Conservation (phyloP, 169 alveolate genomes). For the Eimeria mitis region DNA sequence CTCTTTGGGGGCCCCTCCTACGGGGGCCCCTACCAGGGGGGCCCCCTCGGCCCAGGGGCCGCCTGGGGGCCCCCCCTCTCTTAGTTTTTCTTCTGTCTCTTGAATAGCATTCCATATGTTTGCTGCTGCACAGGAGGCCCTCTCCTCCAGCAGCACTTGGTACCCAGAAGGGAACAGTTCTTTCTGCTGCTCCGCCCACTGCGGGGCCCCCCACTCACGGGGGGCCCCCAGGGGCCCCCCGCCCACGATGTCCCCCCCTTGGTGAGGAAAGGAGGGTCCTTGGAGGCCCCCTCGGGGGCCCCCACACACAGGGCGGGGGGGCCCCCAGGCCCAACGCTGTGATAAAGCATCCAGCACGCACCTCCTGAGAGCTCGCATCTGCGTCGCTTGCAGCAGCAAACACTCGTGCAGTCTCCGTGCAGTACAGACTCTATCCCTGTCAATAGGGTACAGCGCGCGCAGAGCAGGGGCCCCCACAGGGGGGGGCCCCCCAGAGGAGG, state of each 20-base stretch:
- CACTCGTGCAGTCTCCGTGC: constrained; percentile 62
- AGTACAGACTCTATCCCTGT: not conserved
- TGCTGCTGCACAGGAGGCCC: constrained; percentile 61
- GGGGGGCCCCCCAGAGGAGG: not conserved
- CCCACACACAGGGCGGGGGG: not conserved
- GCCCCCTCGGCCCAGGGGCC: constrained; percentile 18
- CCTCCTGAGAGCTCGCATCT: constrained; percentile 26
- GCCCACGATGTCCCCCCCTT: too few relatives aligned
- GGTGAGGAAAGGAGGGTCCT: not conserved
- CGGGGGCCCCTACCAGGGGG: constrained; percentile 40
- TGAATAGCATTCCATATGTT: constrained; percentile 37
- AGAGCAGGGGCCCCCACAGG: constrained; percentile 29
- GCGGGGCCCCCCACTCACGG: constrained; percentile 33
- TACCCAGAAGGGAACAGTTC: constrained; percentile 44
- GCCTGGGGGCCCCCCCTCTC: not conserved
- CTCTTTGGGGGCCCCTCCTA: not conserved
- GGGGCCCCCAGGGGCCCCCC: constrained; percentile 17
- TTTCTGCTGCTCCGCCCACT: constrained; percentile 62
- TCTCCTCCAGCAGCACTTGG: constrained; percentile 62
- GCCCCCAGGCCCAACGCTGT: constrained; percentile 66
- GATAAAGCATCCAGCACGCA: constrained; percentile 41
- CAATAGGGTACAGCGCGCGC: constrained; percentile 1
- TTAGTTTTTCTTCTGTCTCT: not conserved
- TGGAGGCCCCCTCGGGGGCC: not conserved
- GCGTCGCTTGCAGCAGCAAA: constrained; percentile 60